Percentiles rank a stretch among this genome's conserved stretches.
Conservation (phyloP, 441 rosid species). For the Breynia disticha region DNA sequence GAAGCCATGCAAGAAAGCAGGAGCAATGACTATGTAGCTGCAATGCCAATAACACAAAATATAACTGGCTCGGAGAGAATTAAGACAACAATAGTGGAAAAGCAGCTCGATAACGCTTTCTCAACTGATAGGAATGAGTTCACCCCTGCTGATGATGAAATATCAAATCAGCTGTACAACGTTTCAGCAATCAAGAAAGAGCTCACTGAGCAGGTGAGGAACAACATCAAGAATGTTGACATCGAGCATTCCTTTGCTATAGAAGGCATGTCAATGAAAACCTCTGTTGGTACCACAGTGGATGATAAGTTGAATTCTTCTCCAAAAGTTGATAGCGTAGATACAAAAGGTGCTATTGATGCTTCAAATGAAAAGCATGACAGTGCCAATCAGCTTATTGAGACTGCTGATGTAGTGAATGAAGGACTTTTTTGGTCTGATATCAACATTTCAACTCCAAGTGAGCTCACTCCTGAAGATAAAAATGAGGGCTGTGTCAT, state of each 20-base stretch:
- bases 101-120: constrained; percentile 3
- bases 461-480: constrained; percentile 5
- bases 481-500: neutral
- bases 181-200: constrained; percentile 1
- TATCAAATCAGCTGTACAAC: neutral
- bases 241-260: neutral
- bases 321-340: neutral
- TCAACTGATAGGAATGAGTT: constrained; percentile 2
- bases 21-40: neutral
- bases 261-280: constrained; percentile 3
- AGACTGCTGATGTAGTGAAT: constrained; percentile 4
- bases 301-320: neutral
- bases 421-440: constrained; percentile 1
- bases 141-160: constrained; percentile 1
- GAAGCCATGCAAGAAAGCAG: constrained; percentile 2
- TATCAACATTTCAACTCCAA: constrained; percentile 1
- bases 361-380: constrained; percentile 8
- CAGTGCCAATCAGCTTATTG: constrained; percentile 1
- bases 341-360: constrained; percentile 5
- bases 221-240: neutral
- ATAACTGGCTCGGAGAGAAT: neutral
- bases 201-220: neutral
- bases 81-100: constrained; percentile 1
- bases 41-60: constrained; percentile 2
- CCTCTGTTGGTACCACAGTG: neutral